These are phyloP conservation scores for Kurtzmaniella quercitrusa DNA, from an alignment of 1,139 yeast genomes.

Conservation along the genomic window DNA sequence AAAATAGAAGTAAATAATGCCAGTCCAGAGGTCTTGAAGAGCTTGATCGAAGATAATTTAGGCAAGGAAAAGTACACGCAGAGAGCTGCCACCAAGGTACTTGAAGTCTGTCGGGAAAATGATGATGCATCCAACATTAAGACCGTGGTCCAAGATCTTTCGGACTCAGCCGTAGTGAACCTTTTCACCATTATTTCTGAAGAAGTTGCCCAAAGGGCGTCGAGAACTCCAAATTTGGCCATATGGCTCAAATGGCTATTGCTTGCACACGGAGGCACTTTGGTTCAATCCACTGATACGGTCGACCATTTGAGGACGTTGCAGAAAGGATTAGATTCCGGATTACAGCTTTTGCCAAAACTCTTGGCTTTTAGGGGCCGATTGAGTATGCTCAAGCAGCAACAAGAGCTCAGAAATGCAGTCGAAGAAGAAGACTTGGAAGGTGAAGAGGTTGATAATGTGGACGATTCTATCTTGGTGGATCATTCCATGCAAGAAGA, in stretches of 20 bases:
- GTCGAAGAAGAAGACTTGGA: slow-evolving; percentile 13
- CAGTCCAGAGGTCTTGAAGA: neutral
- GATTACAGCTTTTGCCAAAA: slow-evolving; percentile 33
- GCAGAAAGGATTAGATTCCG: slow-evolving; percentile 23
- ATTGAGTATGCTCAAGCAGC: slow-evolving; percentile 36
- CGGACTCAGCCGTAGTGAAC: slow-evolving; percentile 15
- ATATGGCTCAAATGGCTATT: slow-evolving; percentile 51
- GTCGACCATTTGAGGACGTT: slow-evolving; percentile 28
- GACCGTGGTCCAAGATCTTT: slow-evolving; percentile 18
- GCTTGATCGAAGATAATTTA: neutral
- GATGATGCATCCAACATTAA: slow-evolving; percentile 31
- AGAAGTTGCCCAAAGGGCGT: slow-evolving; percentile 31
- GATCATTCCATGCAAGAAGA: slow-evolving; percentile 13
- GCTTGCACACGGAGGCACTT: slow-evolving; percentile 39
- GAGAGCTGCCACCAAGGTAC: slow-evolving; percentile 8
- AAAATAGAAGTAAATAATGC: neutral
- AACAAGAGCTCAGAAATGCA: slow-evolving; percentile 29
- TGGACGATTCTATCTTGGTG: slow-evolving; percentile 9
- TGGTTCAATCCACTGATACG: slow-evolving; percentile 29
- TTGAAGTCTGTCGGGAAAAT: slow-evolving; percentile 32
- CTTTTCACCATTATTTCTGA: slow-evolving; percentile 33
- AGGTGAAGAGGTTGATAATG: slow-evolving; percentile 10
- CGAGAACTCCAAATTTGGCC: slow-evolving; percentile 27
- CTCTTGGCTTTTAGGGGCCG: slow-evolving; percentile 43
- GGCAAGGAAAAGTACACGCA: neutral